Evolutionary conservation across 371 early-diverging fungal species (phyloP), one percentile per base, ranked within the genome.

Genomic region (Mortierella sp.): DNA sequence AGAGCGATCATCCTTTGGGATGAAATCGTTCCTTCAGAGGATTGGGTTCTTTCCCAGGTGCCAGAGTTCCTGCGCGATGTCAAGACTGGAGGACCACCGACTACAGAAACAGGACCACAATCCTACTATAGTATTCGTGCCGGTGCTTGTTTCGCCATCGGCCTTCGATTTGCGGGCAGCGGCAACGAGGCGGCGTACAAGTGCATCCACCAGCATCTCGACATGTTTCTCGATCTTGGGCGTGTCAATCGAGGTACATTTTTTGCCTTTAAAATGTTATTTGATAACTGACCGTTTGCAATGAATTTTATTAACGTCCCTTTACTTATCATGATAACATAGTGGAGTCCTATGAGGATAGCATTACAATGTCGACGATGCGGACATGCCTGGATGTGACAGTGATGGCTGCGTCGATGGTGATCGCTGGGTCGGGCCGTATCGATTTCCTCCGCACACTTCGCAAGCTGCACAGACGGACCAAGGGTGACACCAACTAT

Each of bases 391-490:
- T 97, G 13, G 94, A 96, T 82, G 94, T 95, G 1, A 73, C 95
- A 6, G 86, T 92, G 8, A 88, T 93, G 1, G 90, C 96, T 13
- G 89, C 93, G 0, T 93, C 95, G 0, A 91, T 96, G 86, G 92
- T 97, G 1, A 92, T 96, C 89, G 97, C 97, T 5, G 98, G 98
- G 14, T 93, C 95, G 1, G 98, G 97, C 0, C 89, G 96, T 73
- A 79, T 92, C 14, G 91, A 91, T 21, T 80, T 94, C 4, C 83
- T 95, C 58, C 81, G 88, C 42, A 82, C 93, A 16, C 79, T 97
- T 34, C 90, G 95, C 14, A 70, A 80, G 19, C 84, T 95, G 4
- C 92, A 93, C 58, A 84, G 84, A 10, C 89, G 91, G 42, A 83
- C 84, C 10, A 89, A 85, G 5, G 58, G 88, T 10, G 92, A 93